A percentile compares a stretch with the other conserved stretches of the same genome.
Conservation (phyloP, 805 yeast genomes). For the Wickerhamiella sergipiensis region DNA sequence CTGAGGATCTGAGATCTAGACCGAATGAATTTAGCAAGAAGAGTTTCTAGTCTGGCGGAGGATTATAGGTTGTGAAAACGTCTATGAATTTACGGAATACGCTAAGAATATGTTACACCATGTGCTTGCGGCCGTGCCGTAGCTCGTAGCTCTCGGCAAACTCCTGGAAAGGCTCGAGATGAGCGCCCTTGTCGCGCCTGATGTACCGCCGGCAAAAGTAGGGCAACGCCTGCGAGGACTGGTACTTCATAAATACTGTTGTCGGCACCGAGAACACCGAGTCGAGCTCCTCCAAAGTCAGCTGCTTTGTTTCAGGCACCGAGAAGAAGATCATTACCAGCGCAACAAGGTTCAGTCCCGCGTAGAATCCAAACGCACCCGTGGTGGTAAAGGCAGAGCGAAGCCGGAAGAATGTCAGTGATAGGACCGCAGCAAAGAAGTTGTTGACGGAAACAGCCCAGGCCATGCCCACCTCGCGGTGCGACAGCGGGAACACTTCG, state of each 20-base stretch:
- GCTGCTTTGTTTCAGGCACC: conserved; percentile 53
- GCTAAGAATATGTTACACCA: neutral
- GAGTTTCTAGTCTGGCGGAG: no score
- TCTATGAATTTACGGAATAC: neutral
- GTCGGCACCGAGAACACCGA: conserved; percentile 50
- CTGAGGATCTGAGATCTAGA: no score
- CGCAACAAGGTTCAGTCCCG: conserved; percentile 71
- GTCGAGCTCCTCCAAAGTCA: conserved; percentile 63
- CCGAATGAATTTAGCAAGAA: no score
- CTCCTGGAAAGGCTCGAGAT: neutral
- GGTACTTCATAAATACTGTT: conserved; percentile 37
- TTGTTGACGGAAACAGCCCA: conserved; percentile 31
- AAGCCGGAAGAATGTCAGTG: conserved; percentile 73
- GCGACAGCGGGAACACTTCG: conserved; percentile 30
- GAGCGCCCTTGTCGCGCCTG: neutral
- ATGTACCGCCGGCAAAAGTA: neutral
- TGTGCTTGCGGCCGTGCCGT: neutral
- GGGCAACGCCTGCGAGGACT: conserved; percentile 16
- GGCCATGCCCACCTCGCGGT: conserved; percentile 5
- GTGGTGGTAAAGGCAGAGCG: conserved; percentile 51
- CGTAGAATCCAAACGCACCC: conserved; percentile 83
- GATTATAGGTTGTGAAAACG: no score
- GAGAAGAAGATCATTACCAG: conserved; percentile 42
- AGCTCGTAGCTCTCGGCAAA: neutral
- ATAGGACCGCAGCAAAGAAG: conserved; percentile 43